Base-by-base conservation (phyloP, 2,329 filamentous ascomycete genomes). In the Venturia aucupariae region DNA sequence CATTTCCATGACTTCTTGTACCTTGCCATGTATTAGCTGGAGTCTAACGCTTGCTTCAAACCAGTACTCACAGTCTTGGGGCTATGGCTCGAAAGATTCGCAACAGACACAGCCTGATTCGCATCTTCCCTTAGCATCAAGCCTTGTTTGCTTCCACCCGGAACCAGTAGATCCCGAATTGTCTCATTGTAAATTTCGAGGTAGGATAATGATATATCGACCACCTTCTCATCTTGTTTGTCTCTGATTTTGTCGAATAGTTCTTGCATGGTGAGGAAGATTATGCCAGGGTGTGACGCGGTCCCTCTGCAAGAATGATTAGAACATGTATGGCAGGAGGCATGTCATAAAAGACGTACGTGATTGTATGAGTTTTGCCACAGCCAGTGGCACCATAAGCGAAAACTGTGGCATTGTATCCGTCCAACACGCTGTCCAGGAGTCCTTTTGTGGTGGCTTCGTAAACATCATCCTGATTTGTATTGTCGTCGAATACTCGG, bases 151-250 rank as follows among this genome's bases (percentile, higher is more conserved):
- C 87, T 90, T 44, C 88, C 90, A 30, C 88, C 88, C 0, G 90
- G 89, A n/a, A 94, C 88, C 54, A 99, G 81, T 71, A 99, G 79
- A 78, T 99, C 94, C 62, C 94, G 90, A 71, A 99, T 99, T 0
- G 92, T 97, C 79, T 99, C 94, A 74, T 99, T 99, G 82, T 99
- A 99, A 68, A 99, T 99, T 74, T 99, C 94, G 44, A 99, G 83
- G 72, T 97, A 99, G 0, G 92, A 97, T 19, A 99, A 84, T 0
- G 92, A 91, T 63, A 99, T 81, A 71, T 97, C 94, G 3, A 92
- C 94, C 35, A 86, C 82, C 76, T 97, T 97, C 66, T 96, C 92
- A 65, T 89, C 86, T 67, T 87, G 88, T 63, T 90, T 79, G 65
- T 97, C 94, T n/a, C 82, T 80, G 69, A 99, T 96, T 75, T 93